phyloP scores from a whole-genome alignment of 805 yeast species.

The Pichia gijzeniarum region DNA sequence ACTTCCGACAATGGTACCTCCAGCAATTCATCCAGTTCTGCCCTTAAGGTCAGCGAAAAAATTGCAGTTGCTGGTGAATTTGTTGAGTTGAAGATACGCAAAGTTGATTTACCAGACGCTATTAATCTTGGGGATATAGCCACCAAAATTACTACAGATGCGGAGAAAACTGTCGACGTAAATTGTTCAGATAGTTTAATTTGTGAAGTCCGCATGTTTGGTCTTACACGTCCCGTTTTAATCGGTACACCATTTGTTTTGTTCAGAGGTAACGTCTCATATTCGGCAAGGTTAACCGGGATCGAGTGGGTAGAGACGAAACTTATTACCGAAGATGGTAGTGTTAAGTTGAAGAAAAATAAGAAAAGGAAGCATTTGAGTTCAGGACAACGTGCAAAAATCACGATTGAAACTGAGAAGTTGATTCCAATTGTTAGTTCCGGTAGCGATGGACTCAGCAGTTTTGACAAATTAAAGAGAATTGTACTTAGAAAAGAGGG shows the following conservation, averaged over 20 bases:
- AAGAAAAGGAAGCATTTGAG: conserved; percentile 52
- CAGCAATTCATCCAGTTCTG: conserved; percentile 8
- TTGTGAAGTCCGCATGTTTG: conserved; percentile 61
- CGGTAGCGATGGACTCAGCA: neutral
- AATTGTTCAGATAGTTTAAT: conserved; percentile 42
- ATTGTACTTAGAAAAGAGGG: conserved; percentile 69
- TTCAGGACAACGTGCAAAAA: conserved; percentile 53
- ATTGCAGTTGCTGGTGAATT: conserved; percentile 51
- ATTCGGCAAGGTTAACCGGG: conserved; percentile 58
- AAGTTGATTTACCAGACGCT: conserved; percentile 33
- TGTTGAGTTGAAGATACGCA: conserved; percentile 38
- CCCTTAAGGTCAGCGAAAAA: conserved; percentile 17
- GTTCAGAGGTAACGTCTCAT: conserved; percentile 68
- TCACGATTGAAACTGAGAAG: conserved; percentile 34
- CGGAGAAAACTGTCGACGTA: conserved; percentile 18
- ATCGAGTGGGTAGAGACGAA: conserved; percentile 28
- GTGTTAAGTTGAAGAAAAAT: conserved; percentile 30
- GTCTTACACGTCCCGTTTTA: conserved; percentile 62
- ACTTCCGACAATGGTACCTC: conserved; percentile 15
- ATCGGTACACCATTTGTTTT: conserved; percentile 75
- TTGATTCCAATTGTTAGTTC: conserved; percentile 5
- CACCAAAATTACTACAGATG: conserved; percentile 24
- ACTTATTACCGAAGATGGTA: conserved; percentile 24
- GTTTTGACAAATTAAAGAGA: conserved; percentile 42
- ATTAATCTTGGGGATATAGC: conserved; percentile 65